Evolutionary conservation across 805 yeast genomes (phyloP), one percentile per base, ranked within the genome.

Genomic region (Metschnikowia matae): DNA sequence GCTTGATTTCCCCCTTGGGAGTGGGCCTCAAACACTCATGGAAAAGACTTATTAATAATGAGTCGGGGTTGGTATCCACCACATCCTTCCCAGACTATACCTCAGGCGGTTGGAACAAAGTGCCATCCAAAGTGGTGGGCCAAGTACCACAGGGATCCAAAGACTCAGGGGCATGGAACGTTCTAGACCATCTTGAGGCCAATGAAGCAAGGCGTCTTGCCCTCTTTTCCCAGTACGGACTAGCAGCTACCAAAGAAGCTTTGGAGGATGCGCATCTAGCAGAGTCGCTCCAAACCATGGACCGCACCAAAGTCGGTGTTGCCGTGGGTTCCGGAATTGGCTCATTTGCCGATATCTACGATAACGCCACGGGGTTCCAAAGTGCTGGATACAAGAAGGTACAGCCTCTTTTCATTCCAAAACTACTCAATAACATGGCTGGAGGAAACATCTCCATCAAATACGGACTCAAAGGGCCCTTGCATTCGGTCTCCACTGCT

Each of bases 241-340:
- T 91, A 48, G 82, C 79, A 1, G 89, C 96, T 1, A 77, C 96
- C 0, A 64, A 76, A 29, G 91, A 89, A 64, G 98, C 98, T 0
- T 61, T 94, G 8, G 59, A 61, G 0, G 91, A 88, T 64, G 83
- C 97, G 0, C 65, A 75, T 5, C 34, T 70, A 8, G 21, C 37
- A 10, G 43, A 59, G 53, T 13, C 32, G 77, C 84, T 77, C 51
- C 61, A 29, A 79, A 83, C 0, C 10, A 17, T 50, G 49, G 43
- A 64, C 54, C 77, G 61, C 61, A 63, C 62, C 48, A 26, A 18
- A 21, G 63, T 82, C 2, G 95, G 97, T 2, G 90, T 88, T 1
- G 84, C 89, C n/a, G 80, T 92, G 7, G 99, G 98, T 0, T 84
- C 96, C 1, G 96, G 97, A 0, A 87, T 94, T 45, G 98, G 97